phyloP scores from a whole-genome alignment of 2,329 filamentous ascomycete species.

The Botrytis cinerea region DNA sequence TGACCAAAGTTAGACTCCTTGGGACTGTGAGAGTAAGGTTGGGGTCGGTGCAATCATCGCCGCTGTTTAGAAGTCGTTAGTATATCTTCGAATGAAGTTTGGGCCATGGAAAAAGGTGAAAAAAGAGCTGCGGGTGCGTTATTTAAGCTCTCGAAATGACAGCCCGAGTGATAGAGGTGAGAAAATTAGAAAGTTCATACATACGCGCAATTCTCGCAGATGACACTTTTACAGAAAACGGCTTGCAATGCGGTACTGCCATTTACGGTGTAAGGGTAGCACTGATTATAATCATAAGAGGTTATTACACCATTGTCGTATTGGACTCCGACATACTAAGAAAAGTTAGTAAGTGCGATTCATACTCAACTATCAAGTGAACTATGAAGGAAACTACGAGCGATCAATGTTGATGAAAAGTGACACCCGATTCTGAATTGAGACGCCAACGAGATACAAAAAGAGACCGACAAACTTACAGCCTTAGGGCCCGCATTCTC shows the following conservation, averaged over 20 bases:
- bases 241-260: neutral
- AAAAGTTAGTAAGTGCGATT: neutral
- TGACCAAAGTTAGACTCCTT: neutral
- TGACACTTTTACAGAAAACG: conserved; percentile 9
- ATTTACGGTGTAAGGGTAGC: conserved; percentile 6
- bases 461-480: neutral
- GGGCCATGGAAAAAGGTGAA: too few species aligned
- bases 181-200: neutral
- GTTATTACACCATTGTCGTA: neutral
- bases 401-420: neutral
- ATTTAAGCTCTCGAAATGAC: neutral
- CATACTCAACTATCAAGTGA: neutral
- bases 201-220: conserved; percentile 1
- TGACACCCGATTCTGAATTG: accelerated
- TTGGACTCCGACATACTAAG: conserved; percentile 6
- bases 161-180: neutral
- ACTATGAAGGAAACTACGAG: neutral
- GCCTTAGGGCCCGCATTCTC: neutral
- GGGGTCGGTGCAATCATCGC: neutral
- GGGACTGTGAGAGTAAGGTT: neutral
- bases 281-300: neutral
- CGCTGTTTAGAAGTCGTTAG: neutral
- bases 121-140: neutral
- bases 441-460: neutral
- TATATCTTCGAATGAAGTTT: neutral